These are phyloP conservation scores for Neurospora tetraspora DNA, from an alignment of 495 filamentous ascomycete genomes.

Conservation along the genomic window DNA sequence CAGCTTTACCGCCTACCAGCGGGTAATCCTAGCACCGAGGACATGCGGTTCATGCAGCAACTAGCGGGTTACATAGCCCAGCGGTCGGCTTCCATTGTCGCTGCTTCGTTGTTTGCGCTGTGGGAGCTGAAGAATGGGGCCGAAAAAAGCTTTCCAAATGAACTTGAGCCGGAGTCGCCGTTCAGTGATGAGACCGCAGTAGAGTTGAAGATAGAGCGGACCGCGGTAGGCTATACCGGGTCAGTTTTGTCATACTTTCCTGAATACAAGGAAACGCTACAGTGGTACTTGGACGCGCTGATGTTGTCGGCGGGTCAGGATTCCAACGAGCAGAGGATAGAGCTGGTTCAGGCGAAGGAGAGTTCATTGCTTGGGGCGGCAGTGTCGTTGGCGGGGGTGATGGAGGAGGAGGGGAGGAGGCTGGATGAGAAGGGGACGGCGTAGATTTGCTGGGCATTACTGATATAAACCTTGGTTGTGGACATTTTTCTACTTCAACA, in stretches of 20 bases:
- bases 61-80: slow-evolving; percentile 46
- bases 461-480: not conserved
- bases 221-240: slow-evolving; percentile 53
- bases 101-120: slow-evolving; percentile 50
- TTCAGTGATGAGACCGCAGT: slow-evolving; percentile 16
- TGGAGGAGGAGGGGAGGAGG: not conserved
- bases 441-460: not conserved
- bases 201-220: slow-evolving; percentile 16
- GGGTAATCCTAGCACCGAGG: slow-evolving; percentile 27
- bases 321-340: slow-evolving; percentile 25
- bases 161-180: slow-evolving; percentile 3
- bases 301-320: slow-evolving; percentile 11
- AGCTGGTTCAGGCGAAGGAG: slow-evolving; percentile 47
- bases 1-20: not conserved
- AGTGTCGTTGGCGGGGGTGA: slow-evolving; percentile 36
- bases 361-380: slow-evolving; percentile 54
- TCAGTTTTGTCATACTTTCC: slow-evolving; percentile 59
- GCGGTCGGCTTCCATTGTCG: slow-evolving; percentile 54
- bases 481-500: not conserved
- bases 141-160: slow-evolving; percentile 22
- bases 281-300: slow-evolving; percentile 42
- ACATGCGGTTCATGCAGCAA: slow-evolving; percentile 43
- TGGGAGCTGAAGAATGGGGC: slow-evolving; percentile 46
- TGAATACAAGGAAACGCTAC: slow-evolving; percentile 36
- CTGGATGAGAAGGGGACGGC: not conserved